Base-by-base conservation (phyloP, 2,329 filamentous ascomycete genomes). In the Camillea tinctor region DNA sequence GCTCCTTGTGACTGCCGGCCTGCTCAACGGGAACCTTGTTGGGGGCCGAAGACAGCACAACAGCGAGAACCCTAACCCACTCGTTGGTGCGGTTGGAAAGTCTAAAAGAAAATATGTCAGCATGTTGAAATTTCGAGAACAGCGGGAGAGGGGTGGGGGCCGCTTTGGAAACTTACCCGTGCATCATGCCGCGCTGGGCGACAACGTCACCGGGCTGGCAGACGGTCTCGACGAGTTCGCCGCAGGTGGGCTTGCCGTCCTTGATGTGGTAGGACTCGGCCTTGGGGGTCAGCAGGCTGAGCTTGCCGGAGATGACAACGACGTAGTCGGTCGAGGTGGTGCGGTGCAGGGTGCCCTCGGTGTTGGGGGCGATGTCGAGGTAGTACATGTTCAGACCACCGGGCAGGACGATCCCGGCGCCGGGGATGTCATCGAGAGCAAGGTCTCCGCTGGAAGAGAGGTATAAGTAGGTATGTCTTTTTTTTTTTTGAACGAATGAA, bases 1-100 rank as follows among this genome's bases (percentile, higher is more conserved):
- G 36, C 23, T 58, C 56, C n/a, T 49, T 53, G 50, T 58, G 50
- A 23, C 56, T 48, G 21, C 15, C 23, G 53, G 22, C 44, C 52
- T 21, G 1, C 21, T 22, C 50, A 3, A 44, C 36, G 36, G 36
- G 36, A 4, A 44, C 36, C 36, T 17, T 44, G 36, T 44, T 44
- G 13, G 36, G 2, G 36, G 13, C 17, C 36, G 36, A 44, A 15
- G 36, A 13, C 36, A 56, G 48, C 13, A 53, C 30, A 23, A 53
- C 51, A 11, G 21, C 51, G 11, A 24, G 22, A 8, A n/a, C 51
- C n/a, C 51, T 44, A 15, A 44, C 36, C 36, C 36, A 44, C 36
- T 44, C 36, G 36, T n/a, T n/a, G 7, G 36, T 44, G 36, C 36
- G 36, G 36, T 44, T 44, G 36, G 36, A 44, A 1, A 44, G 36